Conservation (phyloP, 2,329 filamentous ascomycete species). For the Blumeria graminis region DNA sequence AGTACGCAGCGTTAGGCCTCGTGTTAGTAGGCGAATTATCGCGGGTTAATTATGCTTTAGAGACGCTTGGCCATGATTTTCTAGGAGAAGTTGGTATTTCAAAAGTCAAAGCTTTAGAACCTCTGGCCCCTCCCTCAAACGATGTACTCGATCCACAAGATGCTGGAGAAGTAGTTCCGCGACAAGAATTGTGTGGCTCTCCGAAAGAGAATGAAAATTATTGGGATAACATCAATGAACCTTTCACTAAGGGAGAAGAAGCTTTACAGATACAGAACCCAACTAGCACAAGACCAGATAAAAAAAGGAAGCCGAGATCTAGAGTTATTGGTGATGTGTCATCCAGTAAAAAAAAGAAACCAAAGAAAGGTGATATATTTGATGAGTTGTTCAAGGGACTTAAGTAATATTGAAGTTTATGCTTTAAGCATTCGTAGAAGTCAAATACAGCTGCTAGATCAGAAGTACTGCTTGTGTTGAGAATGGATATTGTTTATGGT, state of each 20-base stretch:
- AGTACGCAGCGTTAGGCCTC: constrained; percentile 48
- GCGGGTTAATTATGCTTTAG: constrained; percentile 25
- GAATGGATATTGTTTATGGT: no score
- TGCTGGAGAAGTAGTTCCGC: background rate
- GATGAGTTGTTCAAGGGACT: constrained; percentile 47
- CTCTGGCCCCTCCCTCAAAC: background rate
- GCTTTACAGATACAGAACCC: background rate
- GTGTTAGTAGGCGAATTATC: constrained; percentile 41
- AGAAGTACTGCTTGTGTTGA: no score
- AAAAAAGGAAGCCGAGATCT: background rate
- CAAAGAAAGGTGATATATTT: constrained; percentile 38
- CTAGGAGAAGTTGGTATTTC: background rate
- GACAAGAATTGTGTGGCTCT: background rate
- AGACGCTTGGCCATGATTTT: constrained; percentile 10
- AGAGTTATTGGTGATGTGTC: background rate
- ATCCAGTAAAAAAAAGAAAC: constrained; percentile 17
- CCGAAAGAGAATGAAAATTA: background rate
- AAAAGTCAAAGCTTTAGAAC: background rate
- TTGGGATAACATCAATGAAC: background rate
- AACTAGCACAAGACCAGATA: background rate
- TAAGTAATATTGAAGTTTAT: constrained; percentile 14
- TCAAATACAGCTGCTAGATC: no score
- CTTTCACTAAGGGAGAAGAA: background rate
- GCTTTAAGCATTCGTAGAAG: no score
- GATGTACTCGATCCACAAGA: background rate